Percentiles rank a stretch among this genome's conserved stretches.
Evolutionary conservation across 768 basidiomycete species (phyloP).

Genomic region (Lyophyllum shimeji): DNA sequence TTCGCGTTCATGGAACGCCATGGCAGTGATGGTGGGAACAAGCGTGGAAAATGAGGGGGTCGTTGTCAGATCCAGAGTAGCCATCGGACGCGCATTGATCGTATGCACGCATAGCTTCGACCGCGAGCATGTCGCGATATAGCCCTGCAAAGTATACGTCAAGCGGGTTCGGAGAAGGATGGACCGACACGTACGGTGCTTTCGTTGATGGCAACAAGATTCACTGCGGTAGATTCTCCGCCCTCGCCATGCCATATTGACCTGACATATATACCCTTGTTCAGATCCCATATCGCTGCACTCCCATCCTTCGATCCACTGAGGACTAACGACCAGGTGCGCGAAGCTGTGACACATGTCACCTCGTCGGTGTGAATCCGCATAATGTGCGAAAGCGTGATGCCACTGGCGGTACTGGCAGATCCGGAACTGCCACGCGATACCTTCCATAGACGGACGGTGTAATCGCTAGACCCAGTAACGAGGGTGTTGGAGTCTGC

Average conservation of each 20-base stretch:
- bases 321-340: constrained; percentile 79
- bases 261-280: constrained; percentile 75
- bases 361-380: constrained; percentile 75
- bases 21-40: constrained; percentile 62
- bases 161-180: background rate
- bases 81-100: constrained; percentile 81
- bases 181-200: constrained; percentile 62
- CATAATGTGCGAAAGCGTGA: constrained; percentile 69
- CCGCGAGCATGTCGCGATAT: constrained; percentile 81
- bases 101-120: constrained; percentile 77
- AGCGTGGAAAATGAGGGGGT: constrained; percentile 42
- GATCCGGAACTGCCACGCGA: constrained; percentile 33
- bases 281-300: constrained; percentile 88
- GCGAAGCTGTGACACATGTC: constrained; percentile 66
- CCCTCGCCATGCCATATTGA: constrained; percentile 71
- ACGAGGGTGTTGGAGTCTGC: constrained; percentile 72
- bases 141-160: constrained; percentile 53
- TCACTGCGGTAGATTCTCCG: constrained; percentile 45
- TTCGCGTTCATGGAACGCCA: constrained; percentile 89
- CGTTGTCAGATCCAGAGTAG: constrained; percentile 58
- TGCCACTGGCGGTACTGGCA: constrained; percentile 24
- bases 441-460: constrained; percentile 81
- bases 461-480: constrained; percentile 79
- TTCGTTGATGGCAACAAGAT: constrained; percentile 78
- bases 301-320: constrained; percentile 87